phyloP scores from a whole-genome alignment of 1,139 yeast genomes.

The Candida freyschussii region DNA sequence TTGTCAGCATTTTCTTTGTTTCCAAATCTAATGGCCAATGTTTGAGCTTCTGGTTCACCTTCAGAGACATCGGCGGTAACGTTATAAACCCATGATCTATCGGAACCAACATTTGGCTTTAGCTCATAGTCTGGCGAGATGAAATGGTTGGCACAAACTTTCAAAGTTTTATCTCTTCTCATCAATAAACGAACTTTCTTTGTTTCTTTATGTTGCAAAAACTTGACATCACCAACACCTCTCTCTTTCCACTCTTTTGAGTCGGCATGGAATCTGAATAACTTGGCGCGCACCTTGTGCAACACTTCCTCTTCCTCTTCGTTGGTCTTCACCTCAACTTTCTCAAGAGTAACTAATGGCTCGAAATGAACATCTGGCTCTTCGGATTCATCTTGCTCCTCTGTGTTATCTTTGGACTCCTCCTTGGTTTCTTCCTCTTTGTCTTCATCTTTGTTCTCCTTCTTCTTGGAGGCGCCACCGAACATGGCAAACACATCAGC shows the following conservation, averaged over 20 bases:
- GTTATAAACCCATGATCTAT: constrained; percentile 96
- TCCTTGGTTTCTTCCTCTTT: constrained; percentile 33
- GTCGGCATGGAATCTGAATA: constrained; percentile 82
- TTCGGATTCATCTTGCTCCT: constrained; percentile 72
- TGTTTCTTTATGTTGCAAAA: constrained; percentile 79
- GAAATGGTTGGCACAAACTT: constrained; percentile 96
- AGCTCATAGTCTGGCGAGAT: constrained; percentile 80
- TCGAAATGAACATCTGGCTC: constrained; percentile 95
- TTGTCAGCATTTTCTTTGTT: constrained; percentile 95
- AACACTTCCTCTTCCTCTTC: constrained; percentile 93
- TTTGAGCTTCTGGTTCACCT: constrained; percentile 93
- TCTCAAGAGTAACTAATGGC: constrained; percentile 91
- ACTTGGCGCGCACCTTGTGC: constrained; percentile 88
- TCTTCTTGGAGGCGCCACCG: constrained; percentile 73
- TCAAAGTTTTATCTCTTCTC: constrained; percentile 98
- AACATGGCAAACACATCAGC: constrained; percentile 85
- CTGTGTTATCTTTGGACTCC: constrained; percentile 36
- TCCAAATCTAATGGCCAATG: constrained; percentile 96
- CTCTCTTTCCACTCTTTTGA: constrained; percentile 98
- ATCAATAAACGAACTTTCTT: constrained; percentile 84
- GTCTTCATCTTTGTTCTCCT: constrained; percentile 35
- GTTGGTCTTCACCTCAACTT: constrained; percentile 94
- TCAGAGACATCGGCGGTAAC: constrained; percentile 94
- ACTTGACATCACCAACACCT: constrained; percentile 98
- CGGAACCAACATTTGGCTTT: constrained; percentile 93